A percentile compares a stretch with the other conserved stretches of the same genome.
These are phyloP conservation scores for Tricholoma matsutake DNA, from an alignment of 768 basidiomycete species.

Conservation along the genomic window DNA sequence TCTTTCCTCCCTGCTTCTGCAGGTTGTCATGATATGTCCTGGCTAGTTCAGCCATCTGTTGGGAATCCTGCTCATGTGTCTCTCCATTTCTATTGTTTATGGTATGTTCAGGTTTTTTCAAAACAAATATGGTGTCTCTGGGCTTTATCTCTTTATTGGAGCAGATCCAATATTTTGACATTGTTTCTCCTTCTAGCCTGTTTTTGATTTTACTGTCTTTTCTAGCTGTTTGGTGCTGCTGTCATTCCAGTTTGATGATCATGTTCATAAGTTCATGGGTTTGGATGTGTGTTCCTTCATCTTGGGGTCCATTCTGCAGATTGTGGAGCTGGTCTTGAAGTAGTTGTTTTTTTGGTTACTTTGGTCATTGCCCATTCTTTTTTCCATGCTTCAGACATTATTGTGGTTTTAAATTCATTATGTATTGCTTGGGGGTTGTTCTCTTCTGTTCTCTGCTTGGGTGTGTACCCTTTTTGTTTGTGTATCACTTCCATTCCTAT, in stretches of 20 bases:
- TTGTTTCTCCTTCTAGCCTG: background rate
- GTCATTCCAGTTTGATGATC: background rate
- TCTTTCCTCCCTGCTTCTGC: background rate
- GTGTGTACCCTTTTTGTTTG: background rate
- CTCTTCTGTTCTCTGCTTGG: background rate
- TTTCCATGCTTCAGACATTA: background rate
- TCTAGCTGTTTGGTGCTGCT: background rate
- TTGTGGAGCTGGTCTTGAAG: background rate
- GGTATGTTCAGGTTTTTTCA: background rate
- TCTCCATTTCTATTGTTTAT: background rate
- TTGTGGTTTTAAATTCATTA: background rate
- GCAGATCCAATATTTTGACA: background rate
- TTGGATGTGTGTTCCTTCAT: background rate
- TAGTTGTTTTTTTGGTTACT: background rate
- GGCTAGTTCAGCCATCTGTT: background rate
- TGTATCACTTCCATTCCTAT: background rate
- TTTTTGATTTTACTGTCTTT: background rate
- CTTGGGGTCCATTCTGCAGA: background rate
- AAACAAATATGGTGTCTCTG: background rate
- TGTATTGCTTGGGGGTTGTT: constrained; percentile 1
- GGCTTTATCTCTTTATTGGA: background rate
- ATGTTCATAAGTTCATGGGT: background rate
- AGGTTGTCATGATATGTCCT: background rate
- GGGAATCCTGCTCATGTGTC: background rate
- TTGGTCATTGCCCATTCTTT: background rate